A percentile compares a stretch with the other conserved stretches of the same genome.
Evolutionary conservation across 75 land plant genomes (phyloP).

Genomic region (Sequoia sempervirens): DNA sequence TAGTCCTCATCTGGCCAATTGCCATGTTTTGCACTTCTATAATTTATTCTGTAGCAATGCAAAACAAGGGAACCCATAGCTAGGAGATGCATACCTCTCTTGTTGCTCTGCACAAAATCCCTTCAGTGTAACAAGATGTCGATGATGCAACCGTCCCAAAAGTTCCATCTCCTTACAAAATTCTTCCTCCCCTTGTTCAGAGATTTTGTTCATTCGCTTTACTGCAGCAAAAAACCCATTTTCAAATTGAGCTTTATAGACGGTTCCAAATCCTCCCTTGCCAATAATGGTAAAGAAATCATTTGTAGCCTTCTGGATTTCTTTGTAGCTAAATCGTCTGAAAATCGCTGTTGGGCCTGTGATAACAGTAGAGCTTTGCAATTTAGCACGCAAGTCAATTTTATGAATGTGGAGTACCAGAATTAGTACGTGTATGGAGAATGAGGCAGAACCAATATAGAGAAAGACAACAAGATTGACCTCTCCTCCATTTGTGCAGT

Average conservation of each 20-base stretch:
- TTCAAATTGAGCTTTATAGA: constrained; percentile 66
- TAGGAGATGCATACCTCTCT: constrained; percentile 49
- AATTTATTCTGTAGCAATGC: background rate
- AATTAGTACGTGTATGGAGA: background rate
- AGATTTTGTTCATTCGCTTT: constrained; percentile 67
- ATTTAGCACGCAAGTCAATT: background rate
- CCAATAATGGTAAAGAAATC: constrained; percentile 72
- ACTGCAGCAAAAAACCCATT: constrained; percentile 79
- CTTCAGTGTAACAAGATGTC: constrained; percentile 78
- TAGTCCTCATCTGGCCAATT: background rate
- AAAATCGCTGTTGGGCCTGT: constrained; percentile 61
- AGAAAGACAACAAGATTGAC: constrained; percentile 17
- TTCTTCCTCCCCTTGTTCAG: constrained; percentile 78
- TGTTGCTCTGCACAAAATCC: constrained; percentile 76
- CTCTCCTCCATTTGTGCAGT: constrained; percentile 41
- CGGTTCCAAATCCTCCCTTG: constrained; percentile 88
- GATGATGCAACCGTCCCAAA: constrained; percentile 86
- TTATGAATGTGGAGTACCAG: constrained; percentile 1
- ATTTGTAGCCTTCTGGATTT: constrained; percentile 68
- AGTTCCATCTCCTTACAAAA: constrained; percentile 87
- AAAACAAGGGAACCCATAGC: background rate
- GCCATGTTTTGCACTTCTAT: background rate
- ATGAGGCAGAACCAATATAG: background rate
- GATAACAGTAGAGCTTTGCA: background rate
- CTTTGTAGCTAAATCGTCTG: constrained; percentile 60